Evolutionary conservation across 78 protist genomes (phyloP).

Genomic region (Diacronema lutheri): DNA sequence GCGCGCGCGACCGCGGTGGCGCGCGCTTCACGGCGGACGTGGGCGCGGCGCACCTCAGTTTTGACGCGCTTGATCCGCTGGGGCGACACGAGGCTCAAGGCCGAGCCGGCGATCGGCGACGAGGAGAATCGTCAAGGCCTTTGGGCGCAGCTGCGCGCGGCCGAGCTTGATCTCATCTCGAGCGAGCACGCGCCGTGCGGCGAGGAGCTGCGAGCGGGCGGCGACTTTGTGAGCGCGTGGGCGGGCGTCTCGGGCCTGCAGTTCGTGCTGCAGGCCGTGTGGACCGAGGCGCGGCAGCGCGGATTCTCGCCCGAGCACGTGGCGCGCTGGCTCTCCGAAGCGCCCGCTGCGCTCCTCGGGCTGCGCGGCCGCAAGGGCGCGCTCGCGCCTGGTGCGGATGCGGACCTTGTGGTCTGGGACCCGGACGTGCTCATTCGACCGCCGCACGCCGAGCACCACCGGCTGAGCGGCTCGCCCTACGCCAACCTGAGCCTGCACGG

Average conservation of each 20-base stretch:
- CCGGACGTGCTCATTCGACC: background rate
- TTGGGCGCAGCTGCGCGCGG: conserved; percentile 29
- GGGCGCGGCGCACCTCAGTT: conserved; percentile 33
- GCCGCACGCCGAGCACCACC: too few species aligned
- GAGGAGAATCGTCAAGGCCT: conserved; percentile 34
- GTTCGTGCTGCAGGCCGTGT: conserved; percentile 36
- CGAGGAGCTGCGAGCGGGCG: conserved; percentile 33
- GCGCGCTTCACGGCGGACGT: conserved; percentile 38
- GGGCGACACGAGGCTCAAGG: conserved; percentile 46
- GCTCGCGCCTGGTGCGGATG: conserved; percentile 54
- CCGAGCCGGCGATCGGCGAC: conserved; percentile 60
- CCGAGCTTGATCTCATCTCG: conserved; percentile 26
- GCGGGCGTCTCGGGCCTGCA: conserved; percentile 55
- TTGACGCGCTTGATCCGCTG: conserved; percentile 31
- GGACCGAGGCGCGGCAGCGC: conserved; percentile 40
- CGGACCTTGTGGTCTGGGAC: conserved; percentile 61
- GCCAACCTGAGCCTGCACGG: too few species aligned
- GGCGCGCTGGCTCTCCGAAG: conserved; percentile 25
- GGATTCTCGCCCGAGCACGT: background rate
- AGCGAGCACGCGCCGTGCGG: conserved; percentile 70
- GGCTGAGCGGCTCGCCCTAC: too few species aligned
- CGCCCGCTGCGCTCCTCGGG: conserved; percentile 36
- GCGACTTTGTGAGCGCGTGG: conserved; percentile 64
- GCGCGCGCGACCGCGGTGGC: too few species aligned
- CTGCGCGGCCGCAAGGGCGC: conserved; percentile 54